Conservation (phyloP, 2,329 filamentous ascomycete genomes). For the Neonectria ditissima region DNA sequence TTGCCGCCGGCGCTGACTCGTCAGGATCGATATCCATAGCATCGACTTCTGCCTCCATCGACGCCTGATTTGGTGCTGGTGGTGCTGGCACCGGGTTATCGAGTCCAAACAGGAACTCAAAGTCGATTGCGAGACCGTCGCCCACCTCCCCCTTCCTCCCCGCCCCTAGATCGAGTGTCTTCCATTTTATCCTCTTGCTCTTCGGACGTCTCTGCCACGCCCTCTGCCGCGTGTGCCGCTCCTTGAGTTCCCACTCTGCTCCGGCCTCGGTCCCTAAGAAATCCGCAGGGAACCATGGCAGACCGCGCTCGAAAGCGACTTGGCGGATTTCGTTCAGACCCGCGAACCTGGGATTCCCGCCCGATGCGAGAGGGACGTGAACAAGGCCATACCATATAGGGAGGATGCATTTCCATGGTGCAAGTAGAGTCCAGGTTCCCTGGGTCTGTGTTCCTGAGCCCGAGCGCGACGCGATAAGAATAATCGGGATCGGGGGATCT, state of each 20-base stretch:
- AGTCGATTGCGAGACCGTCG: constrained; percentile 85
- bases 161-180: constrained; percentile 77
- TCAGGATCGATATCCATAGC: constrained; percentile 50
- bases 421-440: constrained; percentile 83
- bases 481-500: constrained; percentile 83
- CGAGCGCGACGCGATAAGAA: constrained; percentile 73
- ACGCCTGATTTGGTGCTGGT: constrained; percentile 27
- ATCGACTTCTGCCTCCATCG: constrained; percentile 40
- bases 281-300: constrained; percentile 89
- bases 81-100: background rate
- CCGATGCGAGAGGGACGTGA: constrained; percentile 82
- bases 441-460: constrained; percentile 62
- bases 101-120: constrained; percentile 72
- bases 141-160: constrained; percentile 86
- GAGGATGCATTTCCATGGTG: constrained; percentile 90
- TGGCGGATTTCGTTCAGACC: constrained; percentile 85
- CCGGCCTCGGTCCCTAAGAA: constrained; percentile 84
- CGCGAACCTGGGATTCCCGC: constrained; percentile 84
- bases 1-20: constrained; percentile 9
- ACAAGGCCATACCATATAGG: constrained; percentile 89
- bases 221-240: constrained; percentile 77
- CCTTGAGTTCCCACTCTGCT: constrained; percentile 78
- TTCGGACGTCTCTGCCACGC: constrained; percentile 84
- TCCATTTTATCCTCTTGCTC: constrained; percentile 82
- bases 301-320: constrained; percentile 81